Percentiles rank a stretch among this genome's conserved stretches.
Conservation (phyloP, 2,329 filamentous ascomycete species). For the Talaromyces sp. region DNA sequence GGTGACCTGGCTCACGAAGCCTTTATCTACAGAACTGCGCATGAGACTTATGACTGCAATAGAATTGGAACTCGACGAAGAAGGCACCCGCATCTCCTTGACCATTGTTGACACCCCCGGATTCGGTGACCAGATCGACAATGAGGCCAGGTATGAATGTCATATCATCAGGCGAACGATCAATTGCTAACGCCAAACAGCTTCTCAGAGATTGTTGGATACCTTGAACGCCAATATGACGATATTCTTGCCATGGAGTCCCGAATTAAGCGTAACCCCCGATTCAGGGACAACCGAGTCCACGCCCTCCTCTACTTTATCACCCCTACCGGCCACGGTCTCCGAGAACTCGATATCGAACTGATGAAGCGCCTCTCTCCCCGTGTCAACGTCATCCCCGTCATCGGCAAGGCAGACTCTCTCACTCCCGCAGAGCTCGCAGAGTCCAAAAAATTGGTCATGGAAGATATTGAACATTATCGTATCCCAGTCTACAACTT, state of each 20-base stretch:
- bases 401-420: constrained; percentile 97
- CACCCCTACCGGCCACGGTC: constrained; percentile 93
- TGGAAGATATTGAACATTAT: constrained; percentile 99
- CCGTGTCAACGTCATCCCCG: constrained; percentile 97
- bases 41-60: constrained; percentile 20
- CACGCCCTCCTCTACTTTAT: constrained; percentile 99
- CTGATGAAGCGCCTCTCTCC: constrained; percentile 99
- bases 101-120: constrained; percentile 98
- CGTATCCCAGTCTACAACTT: constrained; percentile 99
- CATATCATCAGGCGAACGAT: background rate
- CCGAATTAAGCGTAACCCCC: constrained; percentile 99
- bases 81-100: constrained; percentile 95
- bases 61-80: constrained; percentile 96
- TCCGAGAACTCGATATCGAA: constrained; percentile 98
- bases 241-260: constrained; percentile 99
- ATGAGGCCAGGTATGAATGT: constrained; percentile 78
- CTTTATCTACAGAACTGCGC: background rate
- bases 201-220: constrained; percentile 96
- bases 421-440: constrained; percentile 94
- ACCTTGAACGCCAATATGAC: constrained; percentile 98
- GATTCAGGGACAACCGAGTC: constrained; percentile 98
- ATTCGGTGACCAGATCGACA: constrained; percentile 98
- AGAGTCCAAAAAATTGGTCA: constrained; percentile 99
- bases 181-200: constrained; percentile 47
- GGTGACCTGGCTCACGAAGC: constrained; percentile 36